A percentile compares a stretch with the other conserved stretches of the same genome.
Evolutionary conservation across 2,329 filamentous ascomycete genomes (phyloP).

Genomic region (Ploettnerulaceae sp.): DNA sequence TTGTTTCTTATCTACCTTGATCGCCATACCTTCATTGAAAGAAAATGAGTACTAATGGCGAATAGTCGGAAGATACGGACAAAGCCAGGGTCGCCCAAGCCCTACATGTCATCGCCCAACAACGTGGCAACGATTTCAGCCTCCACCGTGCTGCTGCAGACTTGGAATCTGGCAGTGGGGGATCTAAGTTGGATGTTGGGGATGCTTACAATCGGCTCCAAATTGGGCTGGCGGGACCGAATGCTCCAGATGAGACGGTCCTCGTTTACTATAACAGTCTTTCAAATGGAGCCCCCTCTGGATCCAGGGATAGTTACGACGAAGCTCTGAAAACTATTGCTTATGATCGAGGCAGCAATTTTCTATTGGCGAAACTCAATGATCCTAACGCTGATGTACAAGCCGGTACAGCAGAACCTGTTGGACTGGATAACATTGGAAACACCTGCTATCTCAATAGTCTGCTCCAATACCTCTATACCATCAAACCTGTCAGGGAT

Average conservation of each 20-base stretch:
- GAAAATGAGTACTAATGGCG: slow-evolving; percentile 2
- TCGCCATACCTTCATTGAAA: neutral
- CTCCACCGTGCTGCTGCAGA: slow-evolving; percentile 28
- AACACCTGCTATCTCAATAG: slow-evolving; percentile 99
- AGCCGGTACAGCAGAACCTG: slow-evolving; percentile 54
- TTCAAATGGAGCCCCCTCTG: slow-evolving; percentile 25
- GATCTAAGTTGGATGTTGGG: slow-evolving; percentile 23
- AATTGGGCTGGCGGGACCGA: slow-evolving; percentile 19
- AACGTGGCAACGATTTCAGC: slow-evolving; percentile 25
- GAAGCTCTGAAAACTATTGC: slow-evolving; percentile 34
- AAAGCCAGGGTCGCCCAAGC: slow-evolving; percentile 30
- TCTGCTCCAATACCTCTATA: slow-evolving; percentile 91
- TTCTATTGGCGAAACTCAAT: slow-evolving; percentile 33
- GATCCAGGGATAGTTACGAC: slow-evolving; percentile 31
- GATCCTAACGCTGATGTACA: slow-evolving; percentile 33
- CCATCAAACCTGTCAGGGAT: slow-evolving; percentile 73
- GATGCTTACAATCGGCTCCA: slow-evolving; percentile 34
- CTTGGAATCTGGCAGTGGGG: slow-evolving; percentile 28
- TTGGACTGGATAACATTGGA: slow-evolving; percentile 87
- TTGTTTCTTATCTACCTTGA: neutral
- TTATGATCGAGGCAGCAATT: slow-evolving; percentile 30
- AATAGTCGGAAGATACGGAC: slow-evolving; percentile 29
- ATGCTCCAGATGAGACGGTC: slow-evolving; percentile 31
- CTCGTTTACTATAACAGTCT: slow-evolving; percentile 32
- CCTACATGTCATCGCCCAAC: slow-evolving; percentile 30